A percentile compares a stretch with the other conserved stretches of the same genome.
Conservation (phyloP, 805 yeast species). For the Suhomyces sp. region DNA sequence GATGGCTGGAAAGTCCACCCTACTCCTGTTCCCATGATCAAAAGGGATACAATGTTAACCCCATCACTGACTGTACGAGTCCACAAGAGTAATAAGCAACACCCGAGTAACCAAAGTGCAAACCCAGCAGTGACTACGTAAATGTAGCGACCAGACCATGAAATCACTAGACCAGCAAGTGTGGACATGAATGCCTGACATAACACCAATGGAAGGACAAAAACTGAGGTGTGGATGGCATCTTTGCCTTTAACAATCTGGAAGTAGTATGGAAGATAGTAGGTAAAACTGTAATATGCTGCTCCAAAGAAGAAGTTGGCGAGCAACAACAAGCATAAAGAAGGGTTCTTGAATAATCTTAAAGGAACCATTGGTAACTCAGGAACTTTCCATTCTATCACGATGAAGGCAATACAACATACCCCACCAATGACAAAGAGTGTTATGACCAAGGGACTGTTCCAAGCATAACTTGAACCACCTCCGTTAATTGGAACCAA, state of each 20-base stretch:
- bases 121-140: conserved; percentile 43
- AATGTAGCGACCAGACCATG: conserved; percentile 43
- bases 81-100: conserved; percentile 38
- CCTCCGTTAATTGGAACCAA: conserved; percentile 63
- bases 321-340: conserved; percentile 30
- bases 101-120: conserved; percentile 40
- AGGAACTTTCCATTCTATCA: conserved; percentile 51
- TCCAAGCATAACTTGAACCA: conserved; percentile 59
- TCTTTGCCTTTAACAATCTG: conserved; percentile 44
- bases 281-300: conserved; percentile 46
- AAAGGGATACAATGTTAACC: conserved; percentile 29
- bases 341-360: conserved; percentile 35
- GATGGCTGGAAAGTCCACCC: conserved; percentile 57
- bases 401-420: conserved; percentile 41
- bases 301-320: conserved; percentile 49
- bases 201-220: conserved; percentile 46
- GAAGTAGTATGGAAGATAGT: conserved; percentile 50
- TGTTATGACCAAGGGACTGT: conserved; percentile 36
- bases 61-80: conserved; percentile 30
- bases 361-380: conserved; percentile 57
- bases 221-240: conserved; percentile 40
- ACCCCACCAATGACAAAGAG: conserved; percentile 38
- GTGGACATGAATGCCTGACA: conserved; percentile 43
- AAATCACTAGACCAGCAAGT: conserved; percentile 46
- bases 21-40: conserved; percentile 36